These are phyloP conservation scores for Sphenostylis stenocarpa DNA, from an alignment of 306 rosid species.

Conservation along the genomic window DNA sequence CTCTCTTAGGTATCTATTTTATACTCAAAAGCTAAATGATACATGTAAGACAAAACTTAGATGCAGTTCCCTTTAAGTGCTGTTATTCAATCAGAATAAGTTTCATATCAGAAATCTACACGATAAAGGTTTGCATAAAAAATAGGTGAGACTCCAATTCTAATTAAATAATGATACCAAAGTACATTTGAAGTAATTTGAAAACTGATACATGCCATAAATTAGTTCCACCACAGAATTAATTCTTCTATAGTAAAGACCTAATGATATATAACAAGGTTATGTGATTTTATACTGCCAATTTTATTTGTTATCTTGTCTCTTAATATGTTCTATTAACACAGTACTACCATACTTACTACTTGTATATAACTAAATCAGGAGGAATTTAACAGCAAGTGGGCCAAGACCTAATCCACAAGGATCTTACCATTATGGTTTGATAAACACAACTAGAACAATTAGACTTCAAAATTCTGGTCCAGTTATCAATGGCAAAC, in stretches of 20 bases:
- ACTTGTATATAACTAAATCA: constrained; percentile 35
- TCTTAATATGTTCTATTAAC: neutral
- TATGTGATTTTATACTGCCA: neutral
- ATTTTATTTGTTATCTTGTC: neutral
- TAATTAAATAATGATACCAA: neutral
- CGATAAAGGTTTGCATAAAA: neutral
- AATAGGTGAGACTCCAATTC: neutral
- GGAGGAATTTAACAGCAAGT: constrained; percentile 85
- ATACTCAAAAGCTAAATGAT: neutral
- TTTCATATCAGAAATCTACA: neutral
- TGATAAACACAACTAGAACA: constrained; percentile 71
- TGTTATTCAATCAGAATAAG: neutral
- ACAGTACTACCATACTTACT: neutral
- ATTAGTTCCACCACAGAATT: neutral
- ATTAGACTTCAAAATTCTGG: constrained; percentile 70
- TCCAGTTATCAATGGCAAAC: constrained; percentile 71
- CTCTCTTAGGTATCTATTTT: constrained; percentile 60
- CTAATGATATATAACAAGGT: neutral
- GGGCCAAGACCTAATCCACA: constrained; percentile 97
- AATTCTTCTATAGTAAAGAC: neutral
- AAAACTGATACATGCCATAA: neutral
- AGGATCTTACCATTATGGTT: constrained; percentile 86
- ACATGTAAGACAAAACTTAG: neutral
- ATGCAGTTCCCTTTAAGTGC: neutral
- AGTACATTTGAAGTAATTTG: neutral